Percentiles rank a stretch among this genome's conserved stretches.
Conservation (phyloP, 2,329 filamentous ascomycete species). For the Tothia fuscella region DNA sequence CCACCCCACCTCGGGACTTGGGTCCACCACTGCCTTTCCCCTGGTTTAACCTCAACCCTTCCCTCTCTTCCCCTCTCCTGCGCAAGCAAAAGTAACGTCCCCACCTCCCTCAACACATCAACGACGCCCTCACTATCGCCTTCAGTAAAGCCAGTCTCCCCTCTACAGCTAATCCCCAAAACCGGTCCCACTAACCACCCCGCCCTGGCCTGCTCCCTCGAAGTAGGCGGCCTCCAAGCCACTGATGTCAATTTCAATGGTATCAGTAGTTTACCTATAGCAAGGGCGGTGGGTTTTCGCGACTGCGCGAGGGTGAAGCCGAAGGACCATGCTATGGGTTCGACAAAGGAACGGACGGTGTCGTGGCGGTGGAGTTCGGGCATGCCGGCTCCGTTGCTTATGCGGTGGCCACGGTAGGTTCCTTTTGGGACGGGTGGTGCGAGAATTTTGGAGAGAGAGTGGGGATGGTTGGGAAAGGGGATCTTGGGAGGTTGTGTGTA, state of each 20-base stretch:
- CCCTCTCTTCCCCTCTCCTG: constrained; percentile 50
- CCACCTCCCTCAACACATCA: constrained; percentile 46
- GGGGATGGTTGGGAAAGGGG: constrained; percentile 18
- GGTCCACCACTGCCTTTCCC: constrained; percentile 51
- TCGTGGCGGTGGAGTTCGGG: constrained; percentile 46
- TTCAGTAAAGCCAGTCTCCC: constrained; percentile 39
- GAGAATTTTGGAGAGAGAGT: no score
- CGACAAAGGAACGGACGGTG: constrained; percentile 42
- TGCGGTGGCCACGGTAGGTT: constrained; percentile 46
- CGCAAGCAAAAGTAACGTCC: constrained; percentile 44
- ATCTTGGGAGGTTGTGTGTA: constrained; percentile 16
- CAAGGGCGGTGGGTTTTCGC: constrained; percentile 35
- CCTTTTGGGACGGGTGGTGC: constrained; percentile 19
- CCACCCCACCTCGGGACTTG: constrained; percentile 45
- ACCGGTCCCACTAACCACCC: constrained; percentile 48
- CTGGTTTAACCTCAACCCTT: constrained; percentile 34
- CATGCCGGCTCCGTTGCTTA: constrained; percentile 46
- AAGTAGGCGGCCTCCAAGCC: constrained; percentile 41
- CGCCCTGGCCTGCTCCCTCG: constrained; percentile 39
- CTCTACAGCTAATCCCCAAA: constrained; percentile 41
- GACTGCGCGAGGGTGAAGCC: constrained; percentile 39
- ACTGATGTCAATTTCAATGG: constrained; percentile 44
- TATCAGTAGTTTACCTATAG: constrained; percentile 39
- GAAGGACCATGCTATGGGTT: constrained; percentile 47
- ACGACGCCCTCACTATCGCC: constrained; percentile 19